These are phyloP conservation scores for Smittium culicis DNA, from an alignment of 371 early-diverging fungal genomes.

Conservation along the genomic window DNA sequence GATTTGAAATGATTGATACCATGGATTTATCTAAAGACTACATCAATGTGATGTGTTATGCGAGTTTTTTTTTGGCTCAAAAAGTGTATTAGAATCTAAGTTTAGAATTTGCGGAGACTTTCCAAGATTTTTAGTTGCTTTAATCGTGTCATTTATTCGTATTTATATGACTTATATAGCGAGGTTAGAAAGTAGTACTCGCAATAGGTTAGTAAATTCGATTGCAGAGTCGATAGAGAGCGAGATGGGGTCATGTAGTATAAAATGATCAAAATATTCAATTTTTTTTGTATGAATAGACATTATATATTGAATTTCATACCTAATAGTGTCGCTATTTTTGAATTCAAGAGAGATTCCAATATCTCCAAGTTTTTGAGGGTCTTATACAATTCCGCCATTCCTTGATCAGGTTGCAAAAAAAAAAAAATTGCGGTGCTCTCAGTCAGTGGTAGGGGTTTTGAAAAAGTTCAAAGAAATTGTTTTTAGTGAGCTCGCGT, in stretches of 20 bases:
- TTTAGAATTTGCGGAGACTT: background rate
- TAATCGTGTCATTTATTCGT: background rate
- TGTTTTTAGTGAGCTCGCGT: no score
- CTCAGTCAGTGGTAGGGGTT: background rate
- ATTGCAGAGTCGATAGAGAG: background rate
- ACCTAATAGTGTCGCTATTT: background rate
- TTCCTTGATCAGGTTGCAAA: constrained; percentile 2
- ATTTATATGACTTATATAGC: background rate
- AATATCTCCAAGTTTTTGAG: background rate
- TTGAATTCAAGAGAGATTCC: background rate
- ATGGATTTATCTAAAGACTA: background rate
- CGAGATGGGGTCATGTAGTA: background rate
- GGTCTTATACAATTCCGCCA: background rate
- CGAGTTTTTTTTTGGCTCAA: background rate
- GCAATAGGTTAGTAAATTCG: background rate
- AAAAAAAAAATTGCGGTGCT: background rate
- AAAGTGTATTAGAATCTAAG: background rate
- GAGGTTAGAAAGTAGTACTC: background rate
- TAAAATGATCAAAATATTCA: background rate
- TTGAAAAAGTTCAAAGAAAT: background rate
- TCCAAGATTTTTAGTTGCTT: background rate
- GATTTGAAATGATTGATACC: background rate
- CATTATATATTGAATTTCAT: background rate
- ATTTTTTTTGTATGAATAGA: background rate
- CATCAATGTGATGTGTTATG: background rate